A percentile compares a stretch with the other conserved stretches of the same genome.
Conservation (phyloP, 768 basidiomycete species). For the Naganishia vishniacii region DNA sequence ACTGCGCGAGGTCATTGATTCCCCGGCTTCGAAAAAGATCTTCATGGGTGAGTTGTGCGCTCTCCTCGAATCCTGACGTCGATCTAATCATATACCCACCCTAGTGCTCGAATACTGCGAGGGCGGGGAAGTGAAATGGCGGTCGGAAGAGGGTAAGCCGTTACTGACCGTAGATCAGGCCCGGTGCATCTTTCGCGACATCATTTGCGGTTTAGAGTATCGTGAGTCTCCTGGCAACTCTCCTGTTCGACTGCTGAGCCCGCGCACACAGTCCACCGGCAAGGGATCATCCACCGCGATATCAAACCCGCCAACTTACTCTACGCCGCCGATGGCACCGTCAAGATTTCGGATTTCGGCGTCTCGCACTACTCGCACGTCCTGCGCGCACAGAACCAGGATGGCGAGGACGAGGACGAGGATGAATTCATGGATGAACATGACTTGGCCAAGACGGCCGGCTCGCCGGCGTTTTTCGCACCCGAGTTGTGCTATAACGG, state of each 20-base stretch:
- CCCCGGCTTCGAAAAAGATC: slow-evolving; percentile 75
- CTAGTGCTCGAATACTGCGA: slow-evolving; percentile 92
- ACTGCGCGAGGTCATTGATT: slow-evolving; percentile 91
- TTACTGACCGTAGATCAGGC: slow-evolving; percentile 77
- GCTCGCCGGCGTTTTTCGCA: slow-evolving; percentile 91
- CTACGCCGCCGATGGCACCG: slow-evolving; percentile 75
- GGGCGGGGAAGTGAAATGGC: slow-evolving; percentile 93
- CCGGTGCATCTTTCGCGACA: slow-evolving; percentile 81
- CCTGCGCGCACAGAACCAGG: slow-evolving; percentile 66
- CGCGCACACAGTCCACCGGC: slow-evolving; percentile 73
- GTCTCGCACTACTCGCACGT: slow-evolving; percentile 94
- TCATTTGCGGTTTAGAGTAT: slow-evolving; percentile 90
- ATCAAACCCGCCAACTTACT: slow-evolving; percentile 98
- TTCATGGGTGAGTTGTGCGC: slow-evolving; percentile 69
- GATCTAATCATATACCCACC: neutral
- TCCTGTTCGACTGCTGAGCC: neutral
- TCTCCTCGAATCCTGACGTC: neutral
- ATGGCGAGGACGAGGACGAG: slow-evolving; percentile 52
- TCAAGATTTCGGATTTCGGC: slow-evolving; percentile 98
- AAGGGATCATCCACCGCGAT: slow-evolving; percentile 98
- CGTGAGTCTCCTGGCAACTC: slow-evolving; percentile 55
- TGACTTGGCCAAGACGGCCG: slow-evolving; percentile 82
- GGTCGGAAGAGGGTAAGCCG: slow-evolving; percentile 60
- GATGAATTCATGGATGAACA: slow-evolving; percentile 73
- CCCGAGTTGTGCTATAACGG: slow-evolving; percentile 82